Base-by-base conservation (phyloP, 495 filamentous ascomycete species). In the Jackrogersella multiformis region DNA sequence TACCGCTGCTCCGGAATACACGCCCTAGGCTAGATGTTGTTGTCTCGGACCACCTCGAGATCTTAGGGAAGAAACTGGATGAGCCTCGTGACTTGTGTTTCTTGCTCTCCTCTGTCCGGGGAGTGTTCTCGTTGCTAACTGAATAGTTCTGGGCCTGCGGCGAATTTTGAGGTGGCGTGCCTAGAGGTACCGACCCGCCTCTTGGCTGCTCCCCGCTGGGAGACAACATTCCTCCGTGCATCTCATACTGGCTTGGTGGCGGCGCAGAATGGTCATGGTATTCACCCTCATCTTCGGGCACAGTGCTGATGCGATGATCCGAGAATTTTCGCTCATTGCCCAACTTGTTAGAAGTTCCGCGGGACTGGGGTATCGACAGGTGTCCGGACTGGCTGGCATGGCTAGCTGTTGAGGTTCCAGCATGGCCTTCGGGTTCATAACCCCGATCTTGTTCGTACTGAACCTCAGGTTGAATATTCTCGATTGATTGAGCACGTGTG, bases 21-120 rank as follows among this genome's bases (percentile, higher is more conserved):
- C 76, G 75, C 46, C 79, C 75, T 10, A 85, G 72, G 62, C 79
- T 85, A 0, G 96, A 95, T 20, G 93, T 85, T 4, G 95, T 98
- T 18, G 95, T 97, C 77, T 95, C 94, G 3, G 94, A 97, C 95
- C 95, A 99, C 28, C 95, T 88, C 10, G 96, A 98, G 61, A 97
- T 91, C 77, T 94, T 96, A 21, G 93, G 92, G 79, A 93, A 83
- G 80, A 84, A 95, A 74, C 96, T 89, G 3, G 92, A 95, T 12
- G 93, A 94, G 69, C 86, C 89, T 76, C 86, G 92, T 9, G 92
- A 95, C 76, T 96, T 96, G 77, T 96, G 93, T 80, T 97, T 97
- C 69, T 89, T 88, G 59, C 86, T 83, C 77, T 94, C 93, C 26
- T 92, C 90, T 5, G 86, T 87, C 53, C 71, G 71, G 28, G 92